Conservation (phyloP, 1,284 basidiomycete species). For the Trichosporon sp. region DNA sequence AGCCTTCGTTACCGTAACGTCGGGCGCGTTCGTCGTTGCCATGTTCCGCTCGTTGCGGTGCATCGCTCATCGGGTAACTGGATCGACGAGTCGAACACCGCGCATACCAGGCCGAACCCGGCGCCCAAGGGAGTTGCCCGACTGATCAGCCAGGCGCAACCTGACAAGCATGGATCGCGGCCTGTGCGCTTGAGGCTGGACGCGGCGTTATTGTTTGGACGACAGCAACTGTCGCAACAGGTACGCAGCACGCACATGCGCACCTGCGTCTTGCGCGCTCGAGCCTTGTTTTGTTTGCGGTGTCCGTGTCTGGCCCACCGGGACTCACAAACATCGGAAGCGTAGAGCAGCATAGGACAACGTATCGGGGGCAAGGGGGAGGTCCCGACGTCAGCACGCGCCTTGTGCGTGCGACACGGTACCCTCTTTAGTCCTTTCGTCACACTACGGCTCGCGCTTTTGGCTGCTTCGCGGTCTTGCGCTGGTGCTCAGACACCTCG, state of each 20-base stretch:
- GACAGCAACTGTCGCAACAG: not conserved
- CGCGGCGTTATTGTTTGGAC: not conserved
- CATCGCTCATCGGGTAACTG: not conserved
- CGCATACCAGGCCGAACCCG: not conserved
- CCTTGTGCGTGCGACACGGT: not conserved
- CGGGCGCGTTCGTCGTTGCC: not conserved
- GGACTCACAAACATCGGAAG: not conserved
- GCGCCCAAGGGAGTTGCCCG: not conserved
- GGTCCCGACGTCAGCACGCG: not conserved
- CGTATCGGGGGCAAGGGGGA: not conserved
- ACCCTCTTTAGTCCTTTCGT: not conserved
- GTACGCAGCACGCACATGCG: not conserved
- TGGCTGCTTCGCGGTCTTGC: not conserved
- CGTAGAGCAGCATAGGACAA: not conserved
- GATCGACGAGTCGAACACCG: not conserved
- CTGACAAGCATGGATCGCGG: not conserved
- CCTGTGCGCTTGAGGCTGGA: not conserved
- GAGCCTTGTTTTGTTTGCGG: not conserved
- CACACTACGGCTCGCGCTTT: not conserved
- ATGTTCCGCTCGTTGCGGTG: not conserved
- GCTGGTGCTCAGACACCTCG: not conserved
- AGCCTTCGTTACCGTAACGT: not conserved
- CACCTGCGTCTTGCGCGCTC: not conserved
- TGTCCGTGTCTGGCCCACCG: not conserved
- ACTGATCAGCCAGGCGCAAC: not conserved